phyloP scores from a whole-genome alignment of 768 basidiomycete genomes.

The Austroboletus festivus region DNA sequence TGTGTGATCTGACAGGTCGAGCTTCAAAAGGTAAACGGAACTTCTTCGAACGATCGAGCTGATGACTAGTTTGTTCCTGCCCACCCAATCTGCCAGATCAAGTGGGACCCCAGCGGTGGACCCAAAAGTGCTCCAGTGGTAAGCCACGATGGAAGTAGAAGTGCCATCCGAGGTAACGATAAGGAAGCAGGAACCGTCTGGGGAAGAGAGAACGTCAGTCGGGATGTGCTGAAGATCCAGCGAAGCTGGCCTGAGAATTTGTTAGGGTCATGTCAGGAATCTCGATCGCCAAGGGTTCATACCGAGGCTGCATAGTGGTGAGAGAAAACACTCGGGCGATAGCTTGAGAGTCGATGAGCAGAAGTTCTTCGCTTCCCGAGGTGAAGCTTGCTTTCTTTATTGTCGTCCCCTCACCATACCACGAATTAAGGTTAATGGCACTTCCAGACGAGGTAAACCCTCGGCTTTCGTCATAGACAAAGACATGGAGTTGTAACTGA shows the following conservation, averaged over 20 bases:
- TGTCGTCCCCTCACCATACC: constrained; percentile 40
- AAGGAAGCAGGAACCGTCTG: constrained; percentile 55
- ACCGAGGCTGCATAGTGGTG: constrained; percentile 55
- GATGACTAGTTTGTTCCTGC: constrained; percentile 29
- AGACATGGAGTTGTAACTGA: constrained; percentile 43
- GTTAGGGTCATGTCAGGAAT: not conserved
- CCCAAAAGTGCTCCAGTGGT: constrained; percentile 61
- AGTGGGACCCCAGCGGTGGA: constrained; percentile 43
- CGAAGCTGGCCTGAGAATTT: constrained; percentile 40
- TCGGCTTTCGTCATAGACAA: constrained; percentile 46
- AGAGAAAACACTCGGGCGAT: constrained; percentile 52
- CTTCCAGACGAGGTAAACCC: constrained; percentile 42
- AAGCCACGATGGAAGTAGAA: constrained; percentile 32
- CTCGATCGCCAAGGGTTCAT: not conserved
- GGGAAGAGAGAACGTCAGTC: constrained; percentile 39
- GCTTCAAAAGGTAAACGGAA: constrained; percentile 41
- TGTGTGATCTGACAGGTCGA: constrained; percentile 32
- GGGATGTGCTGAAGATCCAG: constrained; percentile 39
- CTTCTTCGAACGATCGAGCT: constrained; percentile 46
- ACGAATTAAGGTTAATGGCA: constrained; percentile 40
- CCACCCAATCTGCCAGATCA: constrained; percentile 28
- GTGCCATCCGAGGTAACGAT: constrained; percentile 24
- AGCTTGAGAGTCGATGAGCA: constrained; percentile 44
- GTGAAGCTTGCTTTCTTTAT: constrained; percentile 45
- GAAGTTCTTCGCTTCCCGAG: constrained; percentile 49